These are phyloP conservation scores for Lippia alba DNA, from an alignment of 305 asterid genomes.

Conservation along the genomic window DNA sequence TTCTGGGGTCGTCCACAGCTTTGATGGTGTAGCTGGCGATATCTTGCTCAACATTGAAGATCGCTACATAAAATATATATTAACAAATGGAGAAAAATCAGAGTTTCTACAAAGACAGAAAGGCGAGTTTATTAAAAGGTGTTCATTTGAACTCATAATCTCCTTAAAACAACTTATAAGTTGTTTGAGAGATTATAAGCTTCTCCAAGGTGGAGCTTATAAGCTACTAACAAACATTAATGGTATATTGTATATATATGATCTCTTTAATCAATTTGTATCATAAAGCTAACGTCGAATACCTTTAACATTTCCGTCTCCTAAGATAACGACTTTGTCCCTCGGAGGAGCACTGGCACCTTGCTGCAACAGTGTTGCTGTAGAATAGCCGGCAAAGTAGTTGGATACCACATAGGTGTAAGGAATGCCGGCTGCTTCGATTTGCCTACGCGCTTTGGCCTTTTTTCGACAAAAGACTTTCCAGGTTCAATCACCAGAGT, in stretches of 20 bases:
- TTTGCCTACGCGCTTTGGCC: constrained; percentile 54
- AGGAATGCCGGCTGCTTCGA: constrained; percentile 69
- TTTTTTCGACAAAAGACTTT: constrained; percentile 51
- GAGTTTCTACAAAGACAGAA: no score
- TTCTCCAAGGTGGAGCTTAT: no score
- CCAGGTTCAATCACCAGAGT: constrained; percentile 63
- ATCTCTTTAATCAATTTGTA: no score
- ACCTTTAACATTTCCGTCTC: constrained; percentile 85
- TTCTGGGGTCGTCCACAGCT: constrained; percentile 74
- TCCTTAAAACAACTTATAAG: no score
- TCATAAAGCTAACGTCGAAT: neutral
- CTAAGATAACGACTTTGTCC: constrained; percentile 58
- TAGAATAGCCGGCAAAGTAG: constrained; percentile 63
- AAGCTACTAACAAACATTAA: no score
- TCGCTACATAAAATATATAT: constrained; percentile 45
- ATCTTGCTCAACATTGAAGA: constrained; percentile 63
- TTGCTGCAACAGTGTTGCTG: constrained; percentile 56
- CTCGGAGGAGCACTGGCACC: constrained; percentile 54
- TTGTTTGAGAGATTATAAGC: no score
- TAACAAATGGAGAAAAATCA: neutral
- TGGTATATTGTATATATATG: no score
- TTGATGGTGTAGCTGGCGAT: constrained; percentile 68
- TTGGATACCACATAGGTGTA: constrained; percentile 50
- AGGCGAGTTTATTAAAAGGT: no score
- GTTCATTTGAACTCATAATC: no score